Base-by-base conservation (phyloP, 371 early-diverging fungal species). In the Mucor irregularis region DNA sequence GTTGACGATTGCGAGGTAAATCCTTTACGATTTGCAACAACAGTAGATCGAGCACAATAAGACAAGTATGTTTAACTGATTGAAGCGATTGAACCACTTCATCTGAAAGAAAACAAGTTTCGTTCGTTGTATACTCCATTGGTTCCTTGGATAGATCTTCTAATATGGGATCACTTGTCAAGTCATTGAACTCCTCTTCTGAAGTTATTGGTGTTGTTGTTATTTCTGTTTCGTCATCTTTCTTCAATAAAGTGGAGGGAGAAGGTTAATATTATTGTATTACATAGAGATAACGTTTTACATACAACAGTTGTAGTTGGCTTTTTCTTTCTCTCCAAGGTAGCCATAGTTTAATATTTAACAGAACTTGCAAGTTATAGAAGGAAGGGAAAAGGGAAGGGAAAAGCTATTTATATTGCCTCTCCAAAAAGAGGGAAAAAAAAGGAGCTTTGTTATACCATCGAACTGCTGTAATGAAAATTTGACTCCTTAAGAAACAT, bases 31-130 rank as follows among this genome's bases (percentile, higher is more conserved):
- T 66, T 29, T 71, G 61, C 4, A 64, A 39, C n/a, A 76, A 38
- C 4, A 73, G 45, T 13, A 66, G 31, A 64, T 73, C 71, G 11
- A 76, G 59, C 9, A 71, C 73, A 9, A 49, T 39, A 16, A 76
- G 57, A 19, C 68, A 68, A 8, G 63, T 66, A 19, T 69, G 55
- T 43, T 73, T 76, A 7, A 71, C 68, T 19, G 77, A 68, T 22
- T 71, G 60, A 16, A 76, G 46, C 4, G 71, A 71, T 24, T 64
- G 53, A 19, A 63, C 39, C 1, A 75, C 65, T 62, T 69, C 21
- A 14, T 39, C 2, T 30, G 52, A 61, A 50, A 61, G 39, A 30
- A 48, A 56, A 19, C 43, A 47, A 26, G 13, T 39, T 4, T 34
- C 28, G 17, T 28, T 5, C n/a, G 14, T 22, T 19, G 16, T n/a